Conservation (phyloP, 2,329 filamentous ascomycete genomes). For the Seiridium unicorne region DNA sequence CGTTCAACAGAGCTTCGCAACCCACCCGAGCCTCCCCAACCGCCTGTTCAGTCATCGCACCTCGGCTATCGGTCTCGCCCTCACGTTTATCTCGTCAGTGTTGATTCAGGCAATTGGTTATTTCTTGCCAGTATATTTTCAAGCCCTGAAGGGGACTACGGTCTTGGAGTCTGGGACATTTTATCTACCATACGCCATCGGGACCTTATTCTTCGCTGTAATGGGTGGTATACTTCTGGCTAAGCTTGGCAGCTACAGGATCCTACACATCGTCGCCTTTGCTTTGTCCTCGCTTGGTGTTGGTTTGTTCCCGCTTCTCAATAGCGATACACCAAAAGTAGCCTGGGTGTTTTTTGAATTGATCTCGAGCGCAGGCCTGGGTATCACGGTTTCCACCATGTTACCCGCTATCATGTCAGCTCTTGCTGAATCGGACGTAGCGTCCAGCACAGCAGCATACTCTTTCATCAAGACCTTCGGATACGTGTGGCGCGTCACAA, state of each 20-base stretch:
- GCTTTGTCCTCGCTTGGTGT: background rate
- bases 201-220: slow-evolving; percentile 18
- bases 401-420: slow-evolving; percentile 37
- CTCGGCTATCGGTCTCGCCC: slow-evolving; percentile 20
- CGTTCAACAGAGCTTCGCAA: background rate
- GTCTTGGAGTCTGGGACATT: slow-evolving; percentile 24
- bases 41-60: slow-evolving; percentile 32
- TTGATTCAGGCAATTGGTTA: slow-evolving; percentile 32
- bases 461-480: slow-evolving; percentile 20
- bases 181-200: slow-evolving; percentile 20
- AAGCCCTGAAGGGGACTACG: slow-evolving; percentile 30
- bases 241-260: background rate
- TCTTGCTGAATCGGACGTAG: slow-evolving; percentile 23
- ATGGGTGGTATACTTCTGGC: slow-evolving; percentile 15
- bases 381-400: slow-evolving; percentile 31
- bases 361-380: slow-evolving; percentile 32
- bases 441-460: background rate
- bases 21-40: background rate
- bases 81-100: slow-evolving; percentile 34
- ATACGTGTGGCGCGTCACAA: slow-evolving; percentile 38
- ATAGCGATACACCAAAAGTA: background rate
- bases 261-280: background rate
- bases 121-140: slow-evolving; percentile 45
- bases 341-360: slow-evolving; percentile 9
- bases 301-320: background rate